phyloP scores from a whole-genome alignment of 768 basidiomycete genomes.

The Leccinum olivaceopallidum region DNA sequence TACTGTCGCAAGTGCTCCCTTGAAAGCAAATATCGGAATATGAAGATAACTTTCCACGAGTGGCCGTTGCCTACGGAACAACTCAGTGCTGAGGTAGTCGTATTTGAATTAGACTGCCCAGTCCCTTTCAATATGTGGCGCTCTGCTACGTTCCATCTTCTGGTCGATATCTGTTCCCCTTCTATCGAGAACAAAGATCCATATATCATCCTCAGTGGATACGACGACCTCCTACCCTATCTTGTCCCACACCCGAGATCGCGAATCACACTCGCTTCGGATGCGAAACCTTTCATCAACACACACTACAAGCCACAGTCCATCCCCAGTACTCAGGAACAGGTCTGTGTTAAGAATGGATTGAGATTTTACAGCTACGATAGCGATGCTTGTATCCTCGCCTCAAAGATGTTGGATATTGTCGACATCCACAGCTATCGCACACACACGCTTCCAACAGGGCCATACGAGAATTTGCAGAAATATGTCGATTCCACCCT shows the following conservation, averaged over 20 bases:
- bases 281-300: constrained; percentile 22
- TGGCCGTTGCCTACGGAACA: constrained; percentile 37
- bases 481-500: constrained; percentile 36
- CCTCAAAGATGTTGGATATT: constrained; percentile 12
- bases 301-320: constrained; percentile 14
- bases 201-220: constrained; percentile 19
- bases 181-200: background rate
- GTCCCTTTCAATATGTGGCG: constrained; percentile 45
- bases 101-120: constrained; percentile 47
- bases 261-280: constrained; percentile 24
- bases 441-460: constrained; percentile 33
- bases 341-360: constrained; percentile 36
- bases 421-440: constrained; percentile 26
- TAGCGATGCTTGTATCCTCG: constrained; percentile 11
- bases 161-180: constrained; percentile 27
- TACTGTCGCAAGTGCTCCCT: background rate
- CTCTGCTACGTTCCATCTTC: constrained; percentile 37
- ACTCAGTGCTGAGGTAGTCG: constrained; percentile 26
- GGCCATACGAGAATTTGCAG: constrained; percentile 38
- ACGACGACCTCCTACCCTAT: constrained; percentile 15
- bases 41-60: background rate
- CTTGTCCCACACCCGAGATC: constrained; percentile 17
- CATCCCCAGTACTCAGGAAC: constrained; percentile 17
- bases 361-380: constrained; percentile 35
- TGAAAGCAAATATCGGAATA: background rate